Evolutionary conservation across 768 basidiomycete genomes (phyloP).

Genomic region (Trametes cinnabarina): DNA sequence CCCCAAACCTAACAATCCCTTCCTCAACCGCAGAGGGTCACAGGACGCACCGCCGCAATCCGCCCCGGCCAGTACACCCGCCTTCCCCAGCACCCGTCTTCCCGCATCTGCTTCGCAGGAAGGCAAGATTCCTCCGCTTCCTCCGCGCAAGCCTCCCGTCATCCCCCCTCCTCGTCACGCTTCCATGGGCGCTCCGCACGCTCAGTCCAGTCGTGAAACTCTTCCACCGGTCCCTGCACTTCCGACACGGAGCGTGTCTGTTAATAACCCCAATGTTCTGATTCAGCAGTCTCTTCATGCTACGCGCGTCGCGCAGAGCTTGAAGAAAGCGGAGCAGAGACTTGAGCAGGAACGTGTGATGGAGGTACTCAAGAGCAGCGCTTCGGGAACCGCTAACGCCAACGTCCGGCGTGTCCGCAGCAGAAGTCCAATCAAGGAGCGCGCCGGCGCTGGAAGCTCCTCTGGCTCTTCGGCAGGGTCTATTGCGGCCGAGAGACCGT

Average conservation of each 20-base stretch:
- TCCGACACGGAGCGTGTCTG: conserved; percentile 19
- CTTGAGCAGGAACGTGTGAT: conserved; percentile 69
- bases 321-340: conserved; percentile 67
- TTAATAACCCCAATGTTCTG: conserved; percentile 45
- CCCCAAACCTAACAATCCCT: conserved; percentile 40
- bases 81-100: conserved; percentile 10
- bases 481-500: conserved; percentile 2
- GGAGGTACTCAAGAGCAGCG: conserved; percentile 66
- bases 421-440: conserved; percentile 23
- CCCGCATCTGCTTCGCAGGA: conserved; percentile 5
- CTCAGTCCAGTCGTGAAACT: background rate
- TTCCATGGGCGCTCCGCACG: conserved; percentile 19
- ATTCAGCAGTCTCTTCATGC: conserved; percentile 72
- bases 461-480: conserved; percentile 17
- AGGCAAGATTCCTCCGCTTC: conserved; percentile 42
- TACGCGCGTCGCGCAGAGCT: conserved; percentile 63
- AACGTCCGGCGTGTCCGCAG: conserved; percentile 22
- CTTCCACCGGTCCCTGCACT: conserved; percentile 15
- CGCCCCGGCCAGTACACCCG: conserved; percentile 10
- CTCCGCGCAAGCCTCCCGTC: conserved; percentile 48
- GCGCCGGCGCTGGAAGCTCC: background rate
- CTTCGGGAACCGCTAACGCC: conserved; percentile 13
- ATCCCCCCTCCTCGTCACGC: conserved; percentile 41
- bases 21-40: conserved; percentile 31
- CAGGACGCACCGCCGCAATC: conserved; percentile 20